These are phyloP conservation scores for Kentomonas sorsogonicus DNA, from an alignment of 208 protist species.

Conservation along the genomic window DNA sequence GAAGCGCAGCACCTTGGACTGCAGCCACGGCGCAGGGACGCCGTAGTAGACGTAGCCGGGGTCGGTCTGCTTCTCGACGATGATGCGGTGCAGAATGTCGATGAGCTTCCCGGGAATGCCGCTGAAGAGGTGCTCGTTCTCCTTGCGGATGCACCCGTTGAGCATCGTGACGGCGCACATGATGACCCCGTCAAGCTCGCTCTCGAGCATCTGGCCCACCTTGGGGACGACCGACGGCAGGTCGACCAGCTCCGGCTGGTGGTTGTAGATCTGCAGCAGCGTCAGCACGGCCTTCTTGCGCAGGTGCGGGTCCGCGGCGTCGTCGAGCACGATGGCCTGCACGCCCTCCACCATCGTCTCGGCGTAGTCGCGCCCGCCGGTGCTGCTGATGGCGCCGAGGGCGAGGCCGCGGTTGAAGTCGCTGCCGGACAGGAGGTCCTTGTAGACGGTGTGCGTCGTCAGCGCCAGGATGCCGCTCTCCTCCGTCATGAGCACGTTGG, in stretches of 20 bases:
- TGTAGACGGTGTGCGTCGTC: slow-evolving; percentile 96
- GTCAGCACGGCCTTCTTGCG: slow-evolving; percentile 98
- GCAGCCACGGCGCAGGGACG: slow-evolving; percentile 97
- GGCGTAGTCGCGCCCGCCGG: slow-evolving; percentile 96
- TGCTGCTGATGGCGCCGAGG: slow-evolving; percentile 96
- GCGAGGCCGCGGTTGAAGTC: slow-evolving; percentile 94
- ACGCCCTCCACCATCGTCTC: slow-evolving; percentile 95
- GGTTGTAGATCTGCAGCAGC: slow-evolving; percentile 95
- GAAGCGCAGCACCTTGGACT: slow-evolving; percentile 96
- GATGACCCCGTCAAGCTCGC: slow-evolving; percentile 89
- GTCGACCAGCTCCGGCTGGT: slow-evolving; percentile 89
- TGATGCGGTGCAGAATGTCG: slow-evolving; percentile 72
- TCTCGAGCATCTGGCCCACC: slow-evolving; percentile 83
- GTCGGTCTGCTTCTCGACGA: slow-evolving; percentile 83
- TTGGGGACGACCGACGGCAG: slow-evolving; percentile 49
- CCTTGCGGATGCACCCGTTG: slow-evolving; percentile 75
- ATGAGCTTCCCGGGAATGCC: slow-evolving; percentile 72
- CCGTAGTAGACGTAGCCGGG: slow-evolving; percentile 97
- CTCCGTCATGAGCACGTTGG: slow-evolving; percentile 96
- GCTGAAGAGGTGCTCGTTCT: slow-evolving; percentile 54
- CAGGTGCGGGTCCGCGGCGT: slow-evolving; percentile 73
- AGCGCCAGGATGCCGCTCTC: slow-evolving; percentile 96
- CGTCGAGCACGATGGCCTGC: slow-evolving; percentile 89
- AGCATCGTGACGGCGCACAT: slow-evolving; percentile 91
- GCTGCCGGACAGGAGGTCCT: slow-evolving; percentile 91